Conservation (phyloP, 345 rosid species). For the Bruguiera parviflora region DNA sequence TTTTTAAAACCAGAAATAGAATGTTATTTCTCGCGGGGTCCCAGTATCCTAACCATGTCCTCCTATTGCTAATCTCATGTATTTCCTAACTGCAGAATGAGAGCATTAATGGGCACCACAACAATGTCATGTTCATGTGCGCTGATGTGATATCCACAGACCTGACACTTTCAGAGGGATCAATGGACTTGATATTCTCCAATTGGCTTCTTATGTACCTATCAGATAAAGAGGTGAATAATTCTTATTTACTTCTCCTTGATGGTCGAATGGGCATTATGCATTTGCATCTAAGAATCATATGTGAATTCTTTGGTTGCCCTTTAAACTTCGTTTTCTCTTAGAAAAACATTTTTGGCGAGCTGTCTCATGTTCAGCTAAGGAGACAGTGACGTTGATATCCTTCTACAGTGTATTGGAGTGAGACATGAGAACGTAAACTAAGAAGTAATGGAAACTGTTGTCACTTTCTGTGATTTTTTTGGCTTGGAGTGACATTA, state of each 20-base stretch:
- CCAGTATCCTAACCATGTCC: no score
- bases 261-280: neutral
- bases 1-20: no score
- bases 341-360: no score
- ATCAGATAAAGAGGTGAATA: constrained; percentile 72
- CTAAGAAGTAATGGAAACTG: no score
- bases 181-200: constrained; percentile 78
- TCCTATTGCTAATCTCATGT: constrained; percentile 8
- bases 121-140: constrained; percentile 81
- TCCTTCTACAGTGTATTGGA: no score
- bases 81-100: constrained; percentile 53
- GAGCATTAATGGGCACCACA: constrained; percentile 63
- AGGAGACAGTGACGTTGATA: no score
- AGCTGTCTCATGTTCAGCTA: no score
- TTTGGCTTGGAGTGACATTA: no score
- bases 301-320: neutral
- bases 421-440: no score
- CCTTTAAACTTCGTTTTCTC: no score
- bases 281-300: neutral
- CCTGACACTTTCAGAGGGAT: constrained; percentile 54
- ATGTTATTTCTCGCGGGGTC: no score
- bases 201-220: constrained; percentile 97
- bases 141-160: constrained; percentile 85
- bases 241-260: constrained; percentile 9
- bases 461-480: no score